Conservation (phyloP, 176 grass and related monocot genomes). For the Melocanna baccifera region DNA sequence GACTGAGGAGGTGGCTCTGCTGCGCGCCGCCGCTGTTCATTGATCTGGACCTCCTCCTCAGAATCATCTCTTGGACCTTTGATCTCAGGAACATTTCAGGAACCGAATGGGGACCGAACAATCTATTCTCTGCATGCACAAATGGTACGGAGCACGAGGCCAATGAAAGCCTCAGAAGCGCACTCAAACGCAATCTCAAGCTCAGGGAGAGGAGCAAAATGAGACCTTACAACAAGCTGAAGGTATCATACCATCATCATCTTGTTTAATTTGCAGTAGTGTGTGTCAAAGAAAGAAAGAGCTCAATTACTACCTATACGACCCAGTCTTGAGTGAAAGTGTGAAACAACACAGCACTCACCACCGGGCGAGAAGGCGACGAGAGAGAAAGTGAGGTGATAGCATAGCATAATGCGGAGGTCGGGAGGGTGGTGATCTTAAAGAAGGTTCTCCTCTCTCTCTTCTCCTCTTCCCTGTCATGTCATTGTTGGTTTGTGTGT, state of each 20-base stretch:
- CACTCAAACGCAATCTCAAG: conserved; percentile 26
- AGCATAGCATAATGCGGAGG: not conserved
- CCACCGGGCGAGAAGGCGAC: not conserved
- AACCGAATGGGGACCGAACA: not conserved
- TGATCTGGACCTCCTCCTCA: conserved; percentile 47
- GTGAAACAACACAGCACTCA: not conserved
- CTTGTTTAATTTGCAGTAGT: not conserved
- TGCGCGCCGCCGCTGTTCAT: conserved; percentile 28
- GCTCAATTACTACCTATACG: not conserved
- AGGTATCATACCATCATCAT: conserved; percentile 1
- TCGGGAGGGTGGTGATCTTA: conserved; percentile 45
- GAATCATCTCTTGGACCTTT: conserved; percentile 58
- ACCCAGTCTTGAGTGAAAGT: not conserved
- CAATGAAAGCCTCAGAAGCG: conserved; percentile 25
- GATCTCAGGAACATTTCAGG: conserved; percentile 49
- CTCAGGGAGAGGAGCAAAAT: conserved; percentile 25
- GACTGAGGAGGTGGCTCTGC: conserved; percentile 14
- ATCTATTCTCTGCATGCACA: not conserved
- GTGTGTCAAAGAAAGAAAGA: conserved; percentile 3
- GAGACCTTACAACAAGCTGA: not conserved
- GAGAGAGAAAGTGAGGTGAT: not conserved
- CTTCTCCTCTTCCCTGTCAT: not conserved
- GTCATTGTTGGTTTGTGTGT: conserved; percentile 47
- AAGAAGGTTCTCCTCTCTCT: conserved; percentile 28
- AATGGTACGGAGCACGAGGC: not conserved